Percentiles rank a stretch among this genome's conserved stretches.
Conservation (phyloP, 1,139 yeast genomes). For the Lodderomyces orthopsilosis region DNA sequence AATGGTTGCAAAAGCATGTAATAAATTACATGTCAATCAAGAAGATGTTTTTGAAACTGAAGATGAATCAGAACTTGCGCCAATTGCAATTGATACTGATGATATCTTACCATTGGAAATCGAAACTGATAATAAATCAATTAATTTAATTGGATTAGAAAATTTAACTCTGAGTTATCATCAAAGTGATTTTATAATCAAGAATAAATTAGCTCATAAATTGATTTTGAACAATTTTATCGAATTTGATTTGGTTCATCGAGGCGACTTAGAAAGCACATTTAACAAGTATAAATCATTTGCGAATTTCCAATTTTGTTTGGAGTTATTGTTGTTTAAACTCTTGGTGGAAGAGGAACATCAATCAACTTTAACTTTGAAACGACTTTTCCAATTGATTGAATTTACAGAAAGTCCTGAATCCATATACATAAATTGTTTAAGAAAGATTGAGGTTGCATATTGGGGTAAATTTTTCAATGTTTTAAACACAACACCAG, state of each 20-base stretch:
- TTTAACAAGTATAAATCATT: conserved; percentile 27
- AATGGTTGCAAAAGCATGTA: conserved; percentile 26
- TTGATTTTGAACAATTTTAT: conserved; percentile 38
- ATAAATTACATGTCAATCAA: conserved; percentile 12
- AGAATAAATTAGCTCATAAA: conserved; percentile 28
- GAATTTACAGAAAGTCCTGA: conserved; percentile 28
- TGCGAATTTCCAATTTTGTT: conserved; percentile 35
- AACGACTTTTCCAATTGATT: conserved; percentile 29
- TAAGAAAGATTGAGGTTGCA: conserved; percentile 42
- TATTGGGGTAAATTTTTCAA: conserved; percentile 41
- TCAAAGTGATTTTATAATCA: conserved; percentile 20
- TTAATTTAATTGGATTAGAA: conserved; percentile 37
- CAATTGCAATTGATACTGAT: conserved; percentile 28
- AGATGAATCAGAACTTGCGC: conserved; percentile 18
- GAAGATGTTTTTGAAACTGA: conserved; percentile 24
- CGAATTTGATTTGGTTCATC: conserved; percentile 35
- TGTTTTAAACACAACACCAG: conserved; percentile 35
- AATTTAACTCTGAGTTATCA: conserved; percentile 22
- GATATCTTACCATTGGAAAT: conserved; percentile 30
- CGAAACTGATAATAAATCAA: conserved; percentile 12
- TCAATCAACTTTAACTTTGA: conserved; percentile 15
- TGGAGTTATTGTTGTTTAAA: conserved; percentile 39
- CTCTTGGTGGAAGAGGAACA: conserved; percentile 24
- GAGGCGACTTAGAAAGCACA: conserved; percentile 18
- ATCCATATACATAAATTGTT: conserved; percentile 38